These are phyloP conservation scores for Debaryomyces psychrophilus DNA, from an alignment of 1,139 yeast species.

Conservation along the genomic window DNA sequence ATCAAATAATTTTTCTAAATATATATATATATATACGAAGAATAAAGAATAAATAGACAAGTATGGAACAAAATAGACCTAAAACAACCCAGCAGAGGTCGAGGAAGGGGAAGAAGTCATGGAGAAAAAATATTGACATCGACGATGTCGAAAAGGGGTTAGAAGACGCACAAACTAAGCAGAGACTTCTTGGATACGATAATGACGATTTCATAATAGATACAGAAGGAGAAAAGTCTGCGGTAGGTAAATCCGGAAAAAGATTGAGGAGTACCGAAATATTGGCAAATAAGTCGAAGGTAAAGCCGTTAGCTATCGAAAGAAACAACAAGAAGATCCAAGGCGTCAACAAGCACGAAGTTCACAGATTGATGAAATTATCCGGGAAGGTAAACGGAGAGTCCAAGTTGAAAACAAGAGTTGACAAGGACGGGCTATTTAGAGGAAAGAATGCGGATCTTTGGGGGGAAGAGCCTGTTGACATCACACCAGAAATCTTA, in stretches of 20 bases:
- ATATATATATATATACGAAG: not conserved
- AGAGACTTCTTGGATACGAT: constrained; percentile 63
- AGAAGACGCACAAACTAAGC: constrained; percentile 68
- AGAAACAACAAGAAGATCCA: constrained; percentile 51
- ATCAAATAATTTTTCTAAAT: constrained; percentile 7
- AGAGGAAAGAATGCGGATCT: constrained; percentile 59
- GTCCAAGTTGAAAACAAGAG: constrained; percentile 51
- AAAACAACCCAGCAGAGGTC: constrained; percentile 56
- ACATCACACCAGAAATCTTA: constrained; percentile 40
- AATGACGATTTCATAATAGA: constrained; percentile 72
- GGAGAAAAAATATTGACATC: constrained; percentile 94
- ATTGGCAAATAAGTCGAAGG: constrained; percentile 73
- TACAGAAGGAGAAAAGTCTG: constrained; percentile 57
- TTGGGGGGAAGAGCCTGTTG: constrained; percentile 54
- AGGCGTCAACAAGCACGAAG: constrained; percentile 69
- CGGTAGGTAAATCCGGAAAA: constrained; percentile 27
- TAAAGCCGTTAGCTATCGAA: constrained; percentile 59
- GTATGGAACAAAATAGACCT: constrained; percentile 22
- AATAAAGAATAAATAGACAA: not conserved
- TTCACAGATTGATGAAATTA: constrained; percentile 69
- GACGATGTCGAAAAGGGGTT: constrained; percentile 74
- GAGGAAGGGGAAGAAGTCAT: constrained; percentile 89
- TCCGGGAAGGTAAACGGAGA: constrained; percentile 75
- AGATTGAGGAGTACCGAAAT: constrained; percentile 74
- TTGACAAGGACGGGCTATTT: constrained; percentile 65